Percentiles rank a stretch among this genome's conserved stretches.
phyloP scores from a whole-genome alignment of 2,329 filamentous ascomycete genomes.

The Ascochyta fabae region DNA sequence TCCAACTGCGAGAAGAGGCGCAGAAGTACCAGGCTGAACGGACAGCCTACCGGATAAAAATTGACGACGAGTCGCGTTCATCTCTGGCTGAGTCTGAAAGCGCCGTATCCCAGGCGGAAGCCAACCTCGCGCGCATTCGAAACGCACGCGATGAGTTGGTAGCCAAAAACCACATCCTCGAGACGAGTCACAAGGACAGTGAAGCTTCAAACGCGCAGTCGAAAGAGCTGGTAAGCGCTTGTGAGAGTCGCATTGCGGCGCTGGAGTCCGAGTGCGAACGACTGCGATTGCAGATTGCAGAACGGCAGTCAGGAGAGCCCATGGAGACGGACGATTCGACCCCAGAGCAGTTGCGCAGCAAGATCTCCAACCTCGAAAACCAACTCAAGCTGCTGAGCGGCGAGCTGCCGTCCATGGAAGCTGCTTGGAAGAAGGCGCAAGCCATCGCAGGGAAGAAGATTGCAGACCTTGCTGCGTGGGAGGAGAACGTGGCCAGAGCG shows the following conservation, averaged over 20 bases:
- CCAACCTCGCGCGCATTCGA: conserved; percentile 84
- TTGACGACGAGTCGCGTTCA: conserved; percentile 80
- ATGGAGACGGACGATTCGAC: conserved; percentile 64
- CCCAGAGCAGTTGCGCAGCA: conserved; percentile 73
- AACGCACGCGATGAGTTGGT: conserved; percentile 83
- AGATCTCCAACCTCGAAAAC: conserved; percentile 75
- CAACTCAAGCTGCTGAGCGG: conserved; percentile 85
- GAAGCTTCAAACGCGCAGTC: conserved; percentile 73
- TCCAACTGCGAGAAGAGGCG: conserved; percentile 81
- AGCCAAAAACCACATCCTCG: conserved; percentile 80
- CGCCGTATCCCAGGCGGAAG: conserved; percentile 79
- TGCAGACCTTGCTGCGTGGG: conserved; percentile 73
- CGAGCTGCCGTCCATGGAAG: conserved; percentile 87
- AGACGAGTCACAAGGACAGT: conserved; percentile 79
- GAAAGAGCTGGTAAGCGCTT: conserved; percentile 79
- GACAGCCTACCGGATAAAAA: conserved; percentile 77
- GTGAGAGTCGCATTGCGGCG: conserved; percentile 79
- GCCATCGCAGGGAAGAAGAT: conserved; percentile 86
- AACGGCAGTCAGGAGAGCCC: conserved; percentile 42
- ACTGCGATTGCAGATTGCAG: conserved; percentile 64
- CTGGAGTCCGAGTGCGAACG: conserved; percentile 84
- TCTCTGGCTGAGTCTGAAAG: conserved; percentile 79
- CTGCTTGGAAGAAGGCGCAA: conserved; percentile 88
- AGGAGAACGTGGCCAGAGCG: conserved; percentile 77
- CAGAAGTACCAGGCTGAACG: conserved; percentile 86